Percentiles rank a stretch among this genome's conserved stretches.
These are phyloP conservation scores for Hyaloperonospora brassicae DNA, from an alignment of 352 stramenopile genomes.

Conservation along the genomic window DNA sequence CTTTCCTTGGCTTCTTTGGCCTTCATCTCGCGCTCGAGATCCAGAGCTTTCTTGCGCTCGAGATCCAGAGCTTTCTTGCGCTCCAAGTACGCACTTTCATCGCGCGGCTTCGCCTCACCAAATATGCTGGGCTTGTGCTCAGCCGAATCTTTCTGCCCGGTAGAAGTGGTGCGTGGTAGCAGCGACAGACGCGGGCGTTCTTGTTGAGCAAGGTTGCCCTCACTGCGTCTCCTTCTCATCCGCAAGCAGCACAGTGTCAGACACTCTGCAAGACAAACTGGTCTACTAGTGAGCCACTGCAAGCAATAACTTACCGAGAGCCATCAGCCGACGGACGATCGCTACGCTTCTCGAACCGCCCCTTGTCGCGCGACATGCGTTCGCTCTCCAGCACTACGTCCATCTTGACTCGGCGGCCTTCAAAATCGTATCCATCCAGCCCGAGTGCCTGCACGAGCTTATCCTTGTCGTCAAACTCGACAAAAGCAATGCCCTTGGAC, in stretches of 20 bases:
- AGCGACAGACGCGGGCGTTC: conserved; percentile 60
- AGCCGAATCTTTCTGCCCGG: conserved; percentile 27
- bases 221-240: conserved; percentile 10
- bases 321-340: conserved; percentile 30
- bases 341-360: conserved; percentile 48
- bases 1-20: conserved; percentile 25
- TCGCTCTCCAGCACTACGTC: conserved; percentile 63
- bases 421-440: conserved; percentile 34
- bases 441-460: conserved; percentile 55
- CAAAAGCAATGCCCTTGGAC: conserved; percentile 79
- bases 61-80: conserved; percentile 43
- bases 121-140: conserved; percentile 62
- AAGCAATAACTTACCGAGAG: conserved; percentile 24
- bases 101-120: conserved; percentile 77
- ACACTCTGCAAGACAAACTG: not conserved
- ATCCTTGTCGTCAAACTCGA: conserved; percentile 70
- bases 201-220: conserved; percentile 21
- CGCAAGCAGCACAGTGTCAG: conserved; percentile 7
- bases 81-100: conserved; percentile 59
- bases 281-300: not conserved
- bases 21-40: conserved; percentile 28
- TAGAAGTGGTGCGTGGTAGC: conserved; percentile 42
- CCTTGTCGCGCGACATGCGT: conserved; percentile 38
- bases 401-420: conserved; percentile 52
- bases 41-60: conserved; percentile 19